Percentiles rank a stretch among this genome's conserved stretches.
phyloP scores from a whole-genome alignment of 345 rosid species.

The Stellera chamaejasme region DNA sequence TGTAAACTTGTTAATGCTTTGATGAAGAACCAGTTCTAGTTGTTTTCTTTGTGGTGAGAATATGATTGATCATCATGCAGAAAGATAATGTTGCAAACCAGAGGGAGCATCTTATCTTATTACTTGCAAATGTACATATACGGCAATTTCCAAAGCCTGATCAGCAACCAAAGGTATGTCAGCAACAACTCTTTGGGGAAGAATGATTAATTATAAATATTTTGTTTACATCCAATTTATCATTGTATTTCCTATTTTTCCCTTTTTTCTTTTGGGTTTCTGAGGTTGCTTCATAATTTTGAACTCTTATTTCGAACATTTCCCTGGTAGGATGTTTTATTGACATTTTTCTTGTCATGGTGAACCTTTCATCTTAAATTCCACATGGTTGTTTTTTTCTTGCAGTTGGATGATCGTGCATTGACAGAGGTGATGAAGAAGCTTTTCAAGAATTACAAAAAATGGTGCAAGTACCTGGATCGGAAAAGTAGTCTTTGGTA shows the following conservation, averaged over 20 bases:
- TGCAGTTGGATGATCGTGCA: slow-evolving; percentile 91
- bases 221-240: too few relatives aligned
- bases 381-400: neutral
- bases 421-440: slow-evolving; percentile 97
- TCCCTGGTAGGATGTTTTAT: too few relatives aligned
- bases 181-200: neutral
- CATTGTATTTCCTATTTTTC: too few relatives aligned
- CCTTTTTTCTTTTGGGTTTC: too few relatives aligned
- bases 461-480: slow-evolving; percentile 96
- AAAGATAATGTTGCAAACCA: slow-evolving; percentile 97
- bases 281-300: too few relatives aligned
- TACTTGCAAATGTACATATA: slow-evolving; percentile 97
- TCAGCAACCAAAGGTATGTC: slow-evolving; percentile 92
- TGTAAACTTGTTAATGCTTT: slow-evolving; percentile 2
- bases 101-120: slow-evolving; percentile 91
- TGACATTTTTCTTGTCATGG: neutral
- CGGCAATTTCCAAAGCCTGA: slow-evolving; percentile 95
- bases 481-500: slow-evolving; percentile 99
- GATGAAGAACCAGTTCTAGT: neutral
- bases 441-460: slow-evolving; percentile 95
- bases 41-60: slow-evolving; percentile 7
- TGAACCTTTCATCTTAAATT: slow-evolving; percentile 1
- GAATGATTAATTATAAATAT: too few relatives aligned
- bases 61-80: slow-evolving; percentile 34
- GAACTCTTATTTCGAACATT: too few relatives aligned